Conservation (phyloP, 305 asterid species). For the Withania somnifera region DNA sequence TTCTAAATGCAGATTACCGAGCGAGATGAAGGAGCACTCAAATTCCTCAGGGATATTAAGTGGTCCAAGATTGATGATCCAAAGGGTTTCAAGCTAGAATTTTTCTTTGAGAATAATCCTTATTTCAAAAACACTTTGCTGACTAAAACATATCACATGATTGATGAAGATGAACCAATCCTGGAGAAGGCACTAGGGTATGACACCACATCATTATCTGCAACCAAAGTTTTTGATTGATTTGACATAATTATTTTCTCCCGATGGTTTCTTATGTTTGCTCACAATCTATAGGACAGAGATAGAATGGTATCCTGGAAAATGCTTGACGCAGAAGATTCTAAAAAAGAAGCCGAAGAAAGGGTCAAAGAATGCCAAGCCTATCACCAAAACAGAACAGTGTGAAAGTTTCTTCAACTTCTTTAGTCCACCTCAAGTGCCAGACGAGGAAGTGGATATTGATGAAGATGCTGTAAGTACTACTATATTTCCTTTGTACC, state of each 20-base stretch:
- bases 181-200: slow-evolving; percentile 81
- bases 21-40: slow-evolving; percentile 68
- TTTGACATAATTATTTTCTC: not conserved
- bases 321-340: no score
- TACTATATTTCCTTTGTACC: not conserved
- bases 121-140: slow-evolving; percentile 61
- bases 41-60: slow-evolving; percentile 60
- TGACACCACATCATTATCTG: not conserved
- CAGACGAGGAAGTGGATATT: slow-evolving; percentile 51
- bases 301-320: slow-evolving; percentile 27
- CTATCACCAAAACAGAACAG: slow-evolving; percentile 50
- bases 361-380: slow-evolving; percentile 22
- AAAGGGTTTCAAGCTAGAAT: slow-evolving; percentile 77
- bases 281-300: slow-evolving; percentile 33
- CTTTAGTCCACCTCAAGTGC: slow-evolving; percentile 59
- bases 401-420: slow-evolving; percentile 69
- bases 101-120: slow-evolving; percentile 59
- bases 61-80: slow-evolving; percentile 56
- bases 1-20: slow-evolving; percentile 40
- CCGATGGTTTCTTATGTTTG: not conserved
- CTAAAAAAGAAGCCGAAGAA: no score
- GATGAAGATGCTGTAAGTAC: slow-evolving; percentile 53
- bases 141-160: slow-evolving; percentile 66
- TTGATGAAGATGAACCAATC: slow-evolving; percentile 67
- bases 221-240: not conserved